Evolutionary conservation across 1,284 basidiomycete genomes (phyloP).

Genomic region (Mrakiaceae sp.): DNA sequence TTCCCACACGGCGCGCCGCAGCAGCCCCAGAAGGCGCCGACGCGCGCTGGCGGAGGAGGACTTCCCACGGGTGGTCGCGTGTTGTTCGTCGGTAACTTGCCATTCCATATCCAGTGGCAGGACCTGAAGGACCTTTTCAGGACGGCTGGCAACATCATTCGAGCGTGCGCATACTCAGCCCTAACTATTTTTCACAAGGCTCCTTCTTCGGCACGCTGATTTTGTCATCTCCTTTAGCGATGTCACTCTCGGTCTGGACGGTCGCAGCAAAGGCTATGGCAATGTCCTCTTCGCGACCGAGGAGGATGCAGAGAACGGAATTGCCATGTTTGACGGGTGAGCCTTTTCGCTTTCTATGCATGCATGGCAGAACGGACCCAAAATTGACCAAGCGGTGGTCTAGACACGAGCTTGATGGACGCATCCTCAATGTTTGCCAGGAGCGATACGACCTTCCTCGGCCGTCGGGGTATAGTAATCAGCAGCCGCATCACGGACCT

Average conservation of each 20-base stretch:
- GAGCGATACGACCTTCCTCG: conserved; percentile 36
- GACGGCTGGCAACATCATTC: conserved; percentile 70
- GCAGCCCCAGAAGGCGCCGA: background rate
- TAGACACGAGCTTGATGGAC: conserved; percentile 31
- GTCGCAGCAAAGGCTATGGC: conserved; percentile 75
- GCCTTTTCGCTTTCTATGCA: conserved; percentile 24
- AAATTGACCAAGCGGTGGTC: background rate
- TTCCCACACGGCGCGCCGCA: background rate
- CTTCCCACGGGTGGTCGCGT: conserved; percentile 34
- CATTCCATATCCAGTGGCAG: conserved; percentile 95
- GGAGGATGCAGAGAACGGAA: conserved; percentile 72
- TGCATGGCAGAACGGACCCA: background rate
- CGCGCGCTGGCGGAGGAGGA: background rate
- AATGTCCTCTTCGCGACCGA: conserved; percentile 76
- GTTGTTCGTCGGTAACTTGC: conserved; percentile 64
- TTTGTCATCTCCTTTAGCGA: conserved; percentile 35
- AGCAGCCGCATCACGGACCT: conserved; percentile 24
- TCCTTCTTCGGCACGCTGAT: too few relatives aligned
- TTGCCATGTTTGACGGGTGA: conserved; percentile 75
- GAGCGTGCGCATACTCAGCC: conserved; percentile 49
- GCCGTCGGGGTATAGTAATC: conserved; percentile 17
- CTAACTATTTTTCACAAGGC: too few relatives aligned
- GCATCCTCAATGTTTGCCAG: conserved; percentile 25
- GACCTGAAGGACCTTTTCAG: conserved; percentile 83
- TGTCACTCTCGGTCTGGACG: conserved; percentile 73